Evolutionary conservation across 352 stramenopile genomes (phyloP), one percentile per base, ranked within the genome.

Genomic region (Achlya hypogyna): DNA sequence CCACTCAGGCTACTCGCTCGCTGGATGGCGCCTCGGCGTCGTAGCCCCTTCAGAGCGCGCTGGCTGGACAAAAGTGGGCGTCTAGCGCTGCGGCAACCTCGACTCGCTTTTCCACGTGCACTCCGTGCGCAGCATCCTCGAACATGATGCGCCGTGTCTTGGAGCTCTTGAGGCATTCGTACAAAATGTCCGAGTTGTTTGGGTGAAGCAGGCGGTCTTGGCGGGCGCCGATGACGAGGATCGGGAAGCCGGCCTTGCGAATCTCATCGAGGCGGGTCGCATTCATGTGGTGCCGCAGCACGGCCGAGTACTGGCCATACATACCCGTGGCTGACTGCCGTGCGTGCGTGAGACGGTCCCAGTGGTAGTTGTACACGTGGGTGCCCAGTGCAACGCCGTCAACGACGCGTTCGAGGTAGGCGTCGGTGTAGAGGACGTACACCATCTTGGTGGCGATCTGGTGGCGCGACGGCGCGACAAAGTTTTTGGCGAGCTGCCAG

Each of bases 111-210:
- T 45, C 12, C 12, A n/a, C n/a, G 14, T 45, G 38, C 12, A 79
- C 71, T 10, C 75, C 77, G 52, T 87, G 77, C 27, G 77, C 79
- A 34, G 71, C 74, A 10, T 65, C 70, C 22, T 78, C 74, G 60
- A 78, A 82, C 70, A 84, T 75, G 20, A 84, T 71, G 28, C 71
- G 72, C 35, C 71, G 68, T 4, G 84, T 75, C 58, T 84, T 75
- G 2, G 65, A 9, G 22, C 73, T 72, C n/a, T 52, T 59, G 20
- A 87, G 69, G 43, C 71, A 62, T 8, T 80, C 35, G 20, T 69
- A 72, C 2, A 84, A 66, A 9, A 71, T 58, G 34, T 75, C 69
- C 1, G 77, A 79, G 56, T 87, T 75, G 6, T 64, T 53, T 0
- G 71, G 47, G 10, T 73, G 75, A 43, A 87, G 84, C n/a, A 84